These are phyloP conservation scores for Talaromyces stipitatus DNA, from an alignment of 495 filamentous ascomycete genomes.

Conservation along the genomic window DNA sequence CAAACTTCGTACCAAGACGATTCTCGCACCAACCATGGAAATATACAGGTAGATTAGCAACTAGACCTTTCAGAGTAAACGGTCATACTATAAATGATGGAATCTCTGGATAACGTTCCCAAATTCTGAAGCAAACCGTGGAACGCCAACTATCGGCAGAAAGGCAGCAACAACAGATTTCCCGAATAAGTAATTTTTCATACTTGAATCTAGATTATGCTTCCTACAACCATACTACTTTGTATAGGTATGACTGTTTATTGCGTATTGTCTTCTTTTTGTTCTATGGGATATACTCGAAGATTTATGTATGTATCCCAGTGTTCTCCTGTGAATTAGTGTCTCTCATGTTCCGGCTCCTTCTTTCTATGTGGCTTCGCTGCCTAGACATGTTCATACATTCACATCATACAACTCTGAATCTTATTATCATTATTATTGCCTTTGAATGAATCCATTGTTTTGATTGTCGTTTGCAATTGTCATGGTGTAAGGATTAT, in stretches of 20 bases:
- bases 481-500: background rate
- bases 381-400: background rate
- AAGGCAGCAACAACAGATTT: background rate
- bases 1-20: background rate
- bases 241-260: too few relatives aligned
- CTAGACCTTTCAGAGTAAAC: background rate
- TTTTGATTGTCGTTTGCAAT: background rate
- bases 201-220: too few relatives aligned
- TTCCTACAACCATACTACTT: too few relatives aligned
- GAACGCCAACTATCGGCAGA: background rate
- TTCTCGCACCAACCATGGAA: background rate
- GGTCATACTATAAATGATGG: background rate
- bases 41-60: background rate
- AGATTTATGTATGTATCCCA: background rate
- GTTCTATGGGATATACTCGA: background rate
- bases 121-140: background rate
- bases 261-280: background rate
- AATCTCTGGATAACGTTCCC: too few relatives aligned
- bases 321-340: background rate
- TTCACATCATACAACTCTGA: background rate
- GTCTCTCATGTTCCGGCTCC: background rate
- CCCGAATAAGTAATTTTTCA: background rate
- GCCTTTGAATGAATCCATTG: background rate
- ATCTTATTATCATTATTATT: background rate
- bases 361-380: background rate